phyloP scores from a whole-genome alignment of 2,329 filamentous ascomycete species.

The Fusarium transvaalense region DNA sequence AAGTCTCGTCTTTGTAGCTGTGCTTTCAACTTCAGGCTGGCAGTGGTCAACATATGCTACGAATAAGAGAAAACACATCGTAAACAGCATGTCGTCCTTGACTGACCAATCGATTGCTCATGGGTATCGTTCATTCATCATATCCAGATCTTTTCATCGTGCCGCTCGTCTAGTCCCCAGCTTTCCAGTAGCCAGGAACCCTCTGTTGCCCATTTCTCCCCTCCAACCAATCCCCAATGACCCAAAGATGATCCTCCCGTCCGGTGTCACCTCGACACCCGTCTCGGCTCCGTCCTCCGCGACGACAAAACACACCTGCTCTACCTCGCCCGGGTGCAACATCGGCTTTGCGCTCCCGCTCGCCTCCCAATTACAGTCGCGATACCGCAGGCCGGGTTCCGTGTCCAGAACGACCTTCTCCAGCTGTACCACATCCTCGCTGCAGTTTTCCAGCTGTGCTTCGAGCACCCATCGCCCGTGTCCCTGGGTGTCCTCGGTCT shows the following conservation, averaged over 20 bases:
- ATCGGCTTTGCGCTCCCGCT: conserved; percentile 63
- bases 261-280: conserved; percentile 58
- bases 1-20: background rate
- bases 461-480: conserved; percentile 79
- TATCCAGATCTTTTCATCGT: conserved; percentile 44
- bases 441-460: conserved; percentile 95
- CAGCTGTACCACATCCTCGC: conserved; percentile 83
- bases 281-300: conserved; percentile 56
- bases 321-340: conserved; percentile 72
- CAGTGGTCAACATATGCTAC: background rate
- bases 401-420: conserved; percentile 72
- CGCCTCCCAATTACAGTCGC: conserved; percentile 69
- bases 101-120: background rate
- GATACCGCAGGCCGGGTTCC: conserved; percentile 63
- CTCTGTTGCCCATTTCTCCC: conserved; percentile 88
- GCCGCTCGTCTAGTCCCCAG: conserved; percentile 65
- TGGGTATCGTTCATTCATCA: conserved; percentile 25
- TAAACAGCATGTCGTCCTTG: background rate
- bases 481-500: conserved; percentile 44
- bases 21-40: background rate
- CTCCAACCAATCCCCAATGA: conserved; percentile 90
- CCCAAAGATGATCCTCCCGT: conserved; percentile 77
- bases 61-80: background rate
- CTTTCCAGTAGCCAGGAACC: conserved; percentile 88
- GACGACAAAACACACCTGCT: conserved; percentile 75